Conservation (phyloP, 257 asterid species). For the Orobanche coerulescens region DNA sequence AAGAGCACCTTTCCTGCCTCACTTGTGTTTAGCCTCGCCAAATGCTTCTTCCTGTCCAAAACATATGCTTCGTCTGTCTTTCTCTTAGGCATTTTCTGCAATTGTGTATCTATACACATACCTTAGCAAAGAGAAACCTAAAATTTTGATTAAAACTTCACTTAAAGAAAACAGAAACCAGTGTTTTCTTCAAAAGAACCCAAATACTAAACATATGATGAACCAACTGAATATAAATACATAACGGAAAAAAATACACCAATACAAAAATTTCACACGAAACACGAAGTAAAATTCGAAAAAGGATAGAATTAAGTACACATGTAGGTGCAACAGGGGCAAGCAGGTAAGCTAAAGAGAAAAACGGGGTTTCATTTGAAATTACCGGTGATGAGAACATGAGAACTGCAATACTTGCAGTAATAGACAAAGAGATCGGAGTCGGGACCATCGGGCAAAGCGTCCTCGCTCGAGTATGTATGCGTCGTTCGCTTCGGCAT, state of each 20-base stretch:
- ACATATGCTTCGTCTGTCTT: slow-evolving; percentile 95
- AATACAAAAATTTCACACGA: neutral
- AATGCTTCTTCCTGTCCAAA: slow-evolving; percentile 78
- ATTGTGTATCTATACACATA: slow-evolving; percentile 71
- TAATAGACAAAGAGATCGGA: slow-evolving; percentile 94
- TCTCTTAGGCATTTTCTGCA: slow-evolving; percentile 99
- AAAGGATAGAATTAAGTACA: neutral
- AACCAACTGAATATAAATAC: neutral
- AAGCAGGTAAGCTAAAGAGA: neutral
- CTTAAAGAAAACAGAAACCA: neutral
- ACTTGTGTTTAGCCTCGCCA: slow-evolving; percentile 86
- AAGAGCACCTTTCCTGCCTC: slow-evolving; percentile 91
- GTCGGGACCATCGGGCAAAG: slow-evolving; percentile 76
- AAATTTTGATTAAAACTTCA: neutral
- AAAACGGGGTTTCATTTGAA: neutral
- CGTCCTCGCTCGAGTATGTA: slow-evolving; percentile 96
- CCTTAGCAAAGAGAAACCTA: slow-evolving; percentile 31
- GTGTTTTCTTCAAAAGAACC: neutral
- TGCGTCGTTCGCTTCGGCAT: slow-evolving; percentile 99
- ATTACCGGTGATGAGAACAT: slow-evolving; percentile 92
- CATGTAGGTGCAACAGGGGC: neutral
- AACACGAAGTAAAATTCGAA: neutral
- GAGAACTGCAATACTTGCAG: slow-evolving; percentile 93
- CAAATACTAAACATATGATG: too few relatives aligned
- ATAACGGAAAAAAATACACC: neutral